These are phyloP conservation scores for Dactylorhiza incarnata DNA, from an alignment of 106 monocot genomes.

Conservation along the genomic window DNA sequence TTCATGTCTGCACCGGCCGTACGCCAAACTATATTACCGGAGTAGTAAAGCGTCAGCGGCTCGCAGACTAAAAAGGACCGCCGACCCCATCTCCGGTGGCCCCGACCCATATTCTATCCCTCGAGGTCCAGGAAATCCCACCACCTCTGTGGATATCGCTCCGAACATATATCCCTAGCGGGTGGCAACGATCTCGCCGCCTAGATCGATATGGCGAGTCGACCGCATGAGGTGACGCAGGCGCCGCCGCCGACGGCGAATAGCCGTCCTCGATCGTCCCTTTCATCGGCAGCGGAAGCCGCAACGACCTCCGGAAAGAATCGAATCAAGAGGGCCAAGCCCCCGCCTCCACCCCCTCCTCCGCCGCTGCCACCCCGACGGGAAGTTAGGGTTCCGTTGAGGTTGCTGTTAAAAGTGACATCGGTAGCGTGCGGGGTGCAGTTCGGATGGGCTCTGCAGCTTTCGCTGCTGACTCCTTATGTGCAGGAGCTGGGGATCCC, in stretches of 20 bases:
- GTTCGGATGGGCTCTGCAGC: slow-evolving; percentile 77
- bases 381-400: slow-evolving; percentile 17
- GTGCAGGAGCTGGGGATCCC: slow-evolving; percentile 74
- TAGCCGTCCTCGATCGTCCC: not conserved
- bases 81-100: not conserved
- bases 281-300: not conserved
- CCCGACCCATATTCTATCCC: not conserved
- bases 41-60: not conserved
- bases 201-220: not conserved
- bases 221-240: not conserved
- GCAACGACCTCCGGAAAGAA: not conserved
- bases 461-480: slow-evolving; percentile 65
- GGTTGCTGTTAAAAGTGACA: slow-evolving; percentile 27
- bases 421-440: slow-evolving; percentile 54
- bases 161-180: not conserved
- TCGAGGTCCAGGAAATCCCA: not conserved
- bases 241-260: not conserved
- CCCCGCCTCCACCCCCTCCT: slow-evolving; percentile 8
- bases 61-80: not conserved
- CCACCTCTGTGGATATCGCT: not conserved
- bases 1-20: too few relatives aligned
- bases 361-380: slow-evolving; percentile 6
- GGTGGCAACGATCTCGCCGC: not conserved
- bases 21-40: not conserved
- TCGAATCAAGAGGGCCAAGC: not conserved